Conservation (phyloP, 2,329 filamentous ascomycete genomes). For the Fonsecaea multimorphosa region DNA sequence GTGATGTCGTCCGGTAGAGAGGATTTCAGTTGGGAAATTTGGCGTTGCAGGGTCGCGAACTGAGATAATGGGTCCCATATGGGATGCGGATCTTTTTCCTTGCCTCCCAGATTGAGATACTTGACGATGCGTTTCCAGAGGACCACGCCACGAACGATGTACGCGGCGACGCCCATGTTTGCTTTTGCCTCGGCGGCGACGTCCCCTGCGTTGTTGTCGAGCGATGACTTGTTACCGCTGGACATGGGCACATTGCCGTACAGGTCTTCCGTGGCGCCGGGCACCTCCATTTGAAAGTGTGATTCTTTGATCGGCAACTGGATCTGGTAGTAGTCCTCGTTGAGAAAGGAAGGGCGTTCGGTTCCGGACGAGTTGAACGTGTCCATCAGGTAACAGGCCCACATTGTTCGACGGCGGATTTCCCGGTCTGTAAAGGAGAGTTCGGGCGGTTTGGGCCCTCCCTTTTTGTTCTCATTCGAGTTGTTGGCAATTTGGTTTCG, state of each 20-base stretch:
- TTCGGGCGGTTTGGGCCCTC: slow-evolving; percentile 58
- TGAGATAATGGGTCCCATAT: slow-evolving; percentile 85
- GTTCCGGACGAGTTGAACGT: slow-evolving; percentile 96
- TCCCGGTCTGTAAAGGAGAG: slow-evolving; percentile 92
- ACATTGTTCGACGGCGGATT: slow-evolving; percentile 92
- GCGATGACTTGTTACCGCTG: slow-evolving; percentile 61
- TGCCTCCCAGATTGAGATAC: slow-evolving; percentile 89
- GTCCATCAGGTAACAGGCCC: slow-evolving; percentile 97
- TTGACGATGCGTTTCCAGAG: slow-evolving; percentile 89
- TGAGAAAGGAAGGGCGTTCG: slow-evolving; percentile 87
- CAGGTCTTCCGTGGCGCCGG: slow-evolving; percentile 82
- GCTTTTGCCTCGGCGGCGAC: slow-evolving; percentile 54
- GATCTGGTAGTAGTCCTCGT: slow-evolving; percentile 85
- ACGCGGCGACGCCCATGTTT: slow-evolving; percentile 94
- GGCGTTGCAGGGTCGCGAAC: slow-evolving; percentile 72
- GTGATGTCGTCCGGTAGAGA: slow-evolving; percentile 73
- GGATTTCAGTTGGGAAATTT: slow-evolving; percentile 72
- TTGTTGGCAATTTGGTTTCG: slow-evolving; percentile 54
- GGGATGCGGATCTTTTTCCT: slow-evolving; percentile 74
- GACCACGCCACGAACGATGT: slow-evolving; percentile 82
- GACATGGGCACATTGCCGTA: slow-evolving; percentile 70
- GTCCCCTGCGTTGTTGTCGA: slow-evolving; percentile 52
- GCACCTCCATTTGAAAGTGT: slow-evolving; percentile 88
- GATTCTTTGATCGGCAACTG: slow-evolving; percentile 90
- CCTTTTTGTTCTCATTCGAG: slow-evolving; percentile 32